phyloP scores from a whole-genome alignment of 2,329 filamentous ascomycete species.

The Mariannaea sp. region DNA sequence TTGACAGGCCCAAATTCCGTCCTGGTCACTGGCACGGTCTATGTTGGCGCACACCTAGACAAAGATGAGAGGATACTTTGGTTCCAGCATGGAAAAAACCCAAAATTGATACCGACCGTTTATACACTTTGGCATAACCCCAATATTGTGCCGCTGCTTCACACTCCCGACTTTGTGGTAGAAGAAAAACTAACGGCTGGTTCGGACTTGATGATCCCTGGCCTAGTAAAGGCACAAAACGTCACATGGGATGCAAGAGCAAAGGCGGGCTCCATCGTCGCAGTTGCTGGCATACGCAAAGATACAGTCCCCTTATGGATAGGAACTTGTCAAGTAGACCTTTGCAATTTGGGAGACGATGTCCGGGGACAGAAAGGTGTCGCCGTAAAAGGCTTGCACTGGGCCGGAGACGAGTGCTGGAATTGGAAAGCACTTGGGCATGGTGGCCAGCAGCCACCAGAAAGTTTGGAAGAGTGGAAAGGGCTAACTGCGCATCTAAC shows the following conservation, averaged over 20 bases:
- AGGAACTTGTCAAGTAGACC: conserved; percentile 28
- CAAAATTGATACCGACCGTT: conserved; percentile 30
- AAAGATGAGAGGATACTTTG: conserved; percentile 33
- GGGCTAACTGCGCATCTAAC: conserved; percentile 13
- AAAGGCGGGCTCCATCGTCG: conserved; percentile 27
- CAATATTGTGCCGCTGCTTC: conserved; percentile 27
- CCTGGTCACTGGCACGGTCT: conserved; percentile 23
- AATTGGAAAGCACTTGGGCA: conserved; percentile 30
- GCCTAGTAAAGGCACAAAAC: conserved; percentile 23
- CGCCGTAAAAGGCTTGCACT: conserved; percentile 29
- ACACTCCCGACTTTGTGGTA: conserved; percentile 32
- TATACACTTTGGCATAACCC: conserved; percentile 34
- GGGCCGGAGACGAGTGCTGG: conserved; percentile 33
- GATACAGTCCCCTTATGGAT: conserved; percentile 31
- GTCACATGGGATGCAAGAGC: conserved; percentile 27
- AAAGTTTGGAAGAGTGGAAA: conserved; percentile 22
- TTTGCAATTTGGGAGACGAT: conserved; percentile 18
- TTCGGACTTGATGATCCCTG: conserved; percentile 32
- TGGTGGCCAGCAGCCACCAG: conserved; percentile 27
- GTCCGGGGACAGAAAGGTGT: conserved; percentile 28
- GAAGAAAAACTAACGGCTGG: conserved; percentile 32
- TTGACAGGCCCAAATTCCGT: conserved; percentile 18
- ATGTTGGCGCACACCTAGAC: conserved; percentile 25
- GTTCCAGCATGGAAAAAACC: conserved; percentile 32
- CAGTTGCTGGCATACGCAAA: conserved; percentile 28